These are phyloP conservation scores for Globisporangium parvum DNA, from an alignment of 352 stramenopile genomes.

Conservation along the genomic window DNA sequence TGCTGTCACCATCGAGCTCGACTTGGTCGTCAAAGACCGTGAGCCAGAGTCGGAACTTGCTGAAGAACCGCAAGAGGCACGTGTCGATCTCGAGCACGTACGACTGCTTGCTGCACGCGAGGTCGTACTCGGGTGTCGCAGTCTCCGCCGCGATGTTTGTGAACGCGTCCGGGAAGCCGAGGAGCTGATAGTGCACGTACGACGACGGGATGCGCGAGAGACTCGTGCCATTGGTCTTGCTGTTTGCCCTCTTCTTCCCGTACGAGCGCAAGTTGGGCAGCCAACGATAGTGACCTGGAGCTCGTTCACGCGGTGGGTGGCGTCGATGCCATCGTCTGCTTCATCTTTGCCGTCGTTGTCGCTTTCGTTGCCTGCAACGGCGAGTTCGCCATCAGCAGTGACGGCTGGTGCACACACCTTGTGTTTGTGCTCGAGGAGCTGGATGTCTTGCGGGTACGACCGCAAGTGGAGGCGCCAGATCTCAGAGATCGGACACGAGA, in stretches of 20 bases:
- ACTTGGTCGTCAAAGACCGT: constrained; percentile 84
- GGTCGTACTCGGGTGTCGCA: constrained; percentile 68
- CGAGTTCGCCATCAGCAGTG: not conserved
- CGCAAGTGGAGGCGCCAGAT: constrained; percentile 89
- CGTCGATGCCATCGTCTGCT: constrained; percentile 16
- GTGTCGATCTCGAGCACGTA: constrained; percentile 70
- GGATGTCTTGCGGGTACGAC: constrained; percentile 80
- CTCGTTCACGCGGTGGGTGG: constrained; percentile 37
- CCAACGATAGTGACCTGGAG: constrained; percentile 65
- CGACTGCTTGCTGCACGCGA: constrained; percentile 48
- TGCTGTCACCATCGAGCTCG: constrained; percentile 22
- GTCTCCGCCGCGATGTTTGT: constrained; percentile 76
- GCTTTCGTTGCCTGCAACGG: constrained; percentile 17
- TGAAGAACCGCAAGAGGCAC: constrained; percentile 76
- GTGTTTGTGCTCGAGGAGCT: constrained; percentile 29
- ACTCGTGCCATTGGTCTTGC: not conserved
- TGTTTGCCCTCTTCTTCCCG: constrained; percentile 27
- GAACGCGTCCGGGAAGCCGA: constrained; percentile 86
- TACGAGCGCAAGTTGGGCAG: constrained; percentile 47
- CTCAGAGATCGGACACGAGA: constrained; percentile 88
- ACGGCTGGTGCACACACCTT: constrained; percentile 1
- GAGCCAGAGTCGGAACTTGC: constrained; percentile 72
- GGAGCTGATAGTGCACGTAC: constrained; percentile 89
- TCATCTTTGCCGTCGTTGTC: constrained; percentile 4
- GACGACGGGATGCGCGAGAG: constrained; percentile 45